Evolutionary conservation across 768 basidiomycete species (phyloP).

Genomic region (Lactifluus subvellereus): DNA sequence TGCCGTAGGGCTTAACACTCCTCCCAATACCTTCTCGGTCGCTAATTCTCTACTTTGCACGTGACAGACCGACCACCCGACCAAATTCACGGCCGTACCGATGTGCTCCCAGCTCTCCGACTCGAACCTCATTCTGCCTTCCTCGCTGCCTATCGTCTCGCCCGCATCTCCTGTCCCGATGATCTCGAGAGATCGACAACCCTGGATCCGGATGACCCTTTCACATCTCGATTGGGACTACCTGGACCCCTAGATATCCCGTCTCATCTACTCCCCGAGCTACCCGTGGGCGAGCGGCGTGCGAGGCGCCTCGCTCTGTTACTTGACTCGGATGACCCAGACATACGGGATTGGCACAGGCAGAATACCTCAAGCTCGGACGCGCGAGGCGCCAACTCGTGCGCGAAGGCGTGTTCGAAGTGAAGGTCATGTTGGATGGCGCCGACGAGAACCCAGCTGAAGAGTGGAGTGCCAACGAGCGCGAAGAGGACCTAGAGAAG

Average conservation of each 20-base stretch:
- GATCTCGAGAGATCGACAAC: conserved; percentile 12
- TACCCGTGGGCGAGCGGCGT: conserved; percentile 15
- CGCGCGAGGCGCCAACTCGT: conserved; percentile 18
- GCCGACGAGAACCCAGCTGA: conserved; percentile 6
- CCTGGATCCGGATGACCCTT: conserved; percentile 8
- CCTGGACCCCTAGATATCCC: conserved; percentile 13
- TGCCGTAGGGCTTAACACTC: conserved; percentile 6
- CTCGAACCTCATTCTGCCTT: conserved; percentile 24
- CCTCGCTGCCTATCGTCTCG: conserved; percentile 23
- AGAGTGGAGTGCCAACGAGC: conserved; percentile 17
- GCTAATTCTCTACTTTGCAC: neutral
- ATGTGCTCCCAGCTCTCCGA: conserved; percentile 25
- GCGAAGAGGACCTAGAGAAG: conserved; percentile 21
- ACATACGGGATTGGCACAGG: conserved; percentile 23
- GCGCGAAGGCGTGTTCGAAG: conserved; percentile 23
- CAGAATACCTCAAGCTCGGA: conserved; percentile 24
- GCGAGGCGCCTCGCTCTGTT: conserved; percentile 21
- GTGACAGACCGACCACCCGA: conserved; percentile 17
- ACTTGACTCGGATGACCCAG: conserved; percentile 23
- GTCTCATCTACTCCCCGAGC: conserved; percentile 16
- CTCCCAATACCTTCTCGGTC: neutral
- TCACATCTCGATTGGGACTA: neutral
- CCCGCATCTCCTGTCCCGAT: conserved; percentile 19
- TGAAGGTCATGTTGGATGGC: conserved; percentile 13
- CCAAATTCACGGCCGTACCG: conserved; percentile 24